These are phyloP conservation scores for Coemansia sp. DNA, from an alignment of 192 early-diverging fungal species.

Conservation along the genomic window DNA sequence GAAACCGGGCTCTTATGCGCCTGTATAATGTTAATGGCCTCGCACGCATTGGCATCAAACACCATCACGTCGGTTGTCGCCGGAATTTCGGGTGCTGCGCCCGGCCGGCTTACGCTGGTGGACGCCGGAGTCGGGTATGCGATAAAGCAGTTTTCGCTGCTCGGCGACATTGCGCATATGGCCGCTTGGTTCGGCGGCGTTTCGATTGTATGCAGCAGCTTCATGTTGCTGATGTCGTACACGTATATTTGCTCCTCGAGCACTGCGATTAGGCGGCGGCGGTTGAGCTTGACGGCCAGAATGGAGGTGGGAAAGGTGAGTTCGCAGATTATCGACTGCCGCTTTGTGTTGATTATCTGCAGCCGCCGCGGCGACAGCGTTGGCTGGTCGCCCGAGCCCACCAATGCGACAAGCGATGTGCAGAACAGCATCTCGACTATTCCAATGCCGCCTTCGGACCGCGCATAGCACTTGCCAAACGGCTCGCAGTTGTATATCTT, in stretches of 20 bases:
- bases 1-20: conserved; percentile 93
- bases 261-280: conserved; percentile 88
- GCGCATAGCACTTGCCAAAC: conserved; percentile 90
- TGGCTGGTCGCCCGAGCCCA: conserved; percentile 90
- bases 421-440: conserved; percentile 98
- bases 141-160: conserved; percentile 90
- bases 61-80: conserved; percentile 68
- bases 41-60: conserved; percentile 84
- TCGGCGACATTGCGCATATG: conserved; percentile 88
- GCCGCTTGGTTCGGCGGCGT: conserved; percentile 89
- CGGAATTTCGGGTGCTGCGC: conserved; percentile 47
- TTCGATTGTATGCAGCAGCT: conserved; percentile 92
- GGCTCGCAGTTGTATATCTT: conserved; percentile 98
- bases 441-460: conserved; percentile 87
- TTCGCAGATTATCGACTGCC: conserved; percentile 97
- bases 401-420: conserved; percentile 93
- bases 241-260: conserved; percentile 96
- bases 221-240: conserved; percentile 99
- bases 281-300: conserved; percentile 93
- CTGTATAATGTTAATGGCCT: conserved; percentile 90
- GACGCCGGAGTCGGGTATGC: conserved; percentile 86
- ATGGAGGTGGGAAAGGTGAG: conserved; percentile 91
- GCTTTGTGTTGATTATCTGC: conserved; percentile 97
- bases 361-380: conserved; percentile 82
- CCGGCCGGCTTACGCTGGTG: conserved; percentile 53